Evolutionary conservation across 2,329 filamentous ascomycete species (phyloP), one percentile per base, ranked within the genome.

Genomic region (Pestalotiopsis sp.): DNA sequence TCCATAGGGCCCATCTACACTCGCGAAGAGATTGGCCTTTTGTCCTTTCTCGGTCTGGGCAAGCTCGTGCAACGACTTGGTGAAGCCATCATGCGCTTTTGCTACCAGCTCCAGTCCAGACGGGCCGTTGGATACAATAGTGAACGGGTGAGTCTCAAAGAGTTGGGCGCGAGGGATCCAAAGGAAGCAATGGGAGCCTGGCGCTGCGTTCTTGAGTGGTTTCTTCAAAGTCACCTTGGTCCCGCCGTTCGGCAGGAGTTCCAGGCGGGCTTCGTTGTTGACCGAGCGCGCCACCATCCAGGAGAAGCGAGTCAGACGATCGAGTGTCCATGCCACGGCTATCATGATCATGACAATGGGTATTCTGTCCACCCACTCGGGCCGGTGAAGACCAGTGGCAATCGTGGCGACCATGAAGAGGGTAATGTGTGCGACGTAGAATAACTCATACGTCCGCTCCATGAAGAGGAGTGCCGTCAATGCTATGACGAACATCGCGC

Each of bases 251-350:
- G 45, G 45, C 7, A 52, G 45, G 1, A 20, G 9, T 20, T 52
- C 45, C 17, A 52, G 45, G 5, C 45, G 45, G 9, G 45, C 45
- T 52, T 52, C 45, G 7, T 52, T 52, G 17, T 52, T 52, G n/a
- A 23, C 20, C 6, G 45, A 52, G 4, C 45, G 45, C 45, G 45
- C 45, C n/a, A 93, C 78, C 97, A 97, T 76, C 79, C 86, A 70
- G 88, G 88, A 2, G 87, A 89, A 56, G 91, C 94, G 17, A 90
- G 92, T 73, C 88, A 91, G 59, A 88, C 90, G 1, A 89, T 91
- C 74, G 83, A 86, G 67, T 87, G 88, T 75, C 86, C 86, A 7
- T 84, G 84, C 68, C 80, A 87, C 71, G 84, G 82, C 13, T 86
- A 89, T 66, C n/a, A 23, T 4, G 4, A 52, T 52, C 45, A 52